Evolutionary conservation across 2,329 filamentous ascomycete species (phyloP).

Genomic region (Aureobasidium sp.): DNA sequence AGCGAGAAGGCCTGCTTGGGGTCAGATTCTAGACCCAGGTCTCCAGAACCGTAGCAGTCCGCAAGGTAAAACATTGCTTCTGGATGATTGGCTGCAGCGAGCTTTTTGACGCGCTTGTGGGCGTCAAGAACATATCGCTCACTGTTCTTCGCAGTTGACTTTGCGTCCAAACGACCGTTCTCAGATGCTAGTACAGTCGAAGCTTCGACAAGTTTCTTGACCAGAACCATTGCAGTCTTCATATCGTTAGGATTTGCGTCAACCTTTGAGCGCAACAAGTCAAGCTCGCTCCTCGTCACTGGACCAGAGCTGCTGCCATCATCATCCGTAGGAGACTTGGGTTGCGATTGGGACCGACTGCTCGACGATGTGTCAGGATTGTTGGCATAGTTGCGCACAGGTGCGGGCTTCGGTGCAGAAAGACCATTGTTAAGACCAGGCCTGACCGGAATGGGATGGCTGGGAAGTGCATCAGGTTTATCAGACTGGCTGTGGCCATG

Average conservation of each 20-base stretch:
- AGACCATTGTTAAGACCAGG: conserved; percentile 37
- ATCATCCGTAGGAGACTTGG: conserved; percentile 3
- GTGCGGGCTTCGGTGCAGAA: conserved; percentile 36
- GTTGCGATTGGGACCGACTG: background rate
- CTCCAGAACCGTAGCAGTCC: conserved; percentile 76
- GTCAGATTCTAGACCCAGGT: conserved; percentile 69
- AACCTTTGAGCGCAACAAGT: conserved; percentile 59
- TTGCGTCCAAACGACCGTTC: conserved; percentile 60
- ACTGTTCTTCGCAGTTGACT: conserved; percentile 53
- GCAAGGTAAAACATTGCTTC: conserved; percentile 93
- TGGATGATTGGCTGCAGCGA: conserved; percentile 60
- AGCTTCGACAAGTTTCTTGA: conserved; percentile 80
- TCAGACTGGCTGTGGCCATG: conserved; percentile 18
- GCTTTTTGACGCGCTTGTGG: conserved; percentile 84
- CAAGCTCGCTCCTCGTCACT: conserved; percentile 71
- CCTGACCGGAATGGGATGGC: conserved; percentile 47
- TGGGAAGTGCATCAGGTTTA: conserved; percentile 47
- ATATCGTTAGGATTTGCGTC: conserved; percentile 66
- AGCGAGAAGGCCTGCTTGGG: conserved; percentile 87
- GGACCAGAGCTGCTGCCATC: conserved; percentile 34
- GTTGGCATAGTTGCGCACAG: conserved; percentile 40
- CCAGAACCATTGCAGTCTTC: conserved; percentile 60
- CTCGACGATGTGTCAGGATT: background rate
- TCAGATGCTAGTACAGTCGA: conserved; percentile 70
- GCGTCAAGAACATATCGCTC: conserved; percentile 81